A percentile compares a stretch with the other conserved stretches of the same genome.
Evolutionary conservation across 306 rosid genomes (phyloP).

Genomic region (Adenanthera pavonina): DNA sequence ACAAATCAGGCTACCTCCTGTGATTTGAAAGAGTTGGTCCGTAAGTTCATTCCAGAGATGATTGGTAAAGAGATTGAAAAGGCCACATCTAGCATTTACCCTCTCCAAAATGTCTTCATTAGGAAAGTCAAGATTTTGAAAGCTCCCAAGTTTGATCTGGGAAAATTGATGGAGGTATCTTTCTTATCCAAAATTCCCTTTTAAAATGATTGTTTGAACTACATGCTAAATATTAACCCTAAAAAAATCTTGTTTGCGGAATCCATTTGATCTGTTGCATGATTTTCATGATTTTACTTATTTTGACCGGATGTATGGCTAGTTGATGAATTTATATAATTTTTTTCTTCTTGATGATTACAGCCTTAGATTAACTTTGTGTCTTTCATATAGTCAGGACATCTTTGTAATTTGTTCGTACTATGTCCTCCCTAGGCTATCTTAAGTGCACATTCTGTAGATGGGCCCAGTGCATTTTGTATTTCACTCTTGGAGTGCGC

Average conservation of each 20-base stretch:
- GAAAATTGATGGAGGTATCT: constrained; percentile 93
- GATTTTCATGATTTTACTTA: not conserved
- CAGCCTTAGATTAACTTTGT: not conserved
- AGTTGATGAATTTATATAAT: not conserved
- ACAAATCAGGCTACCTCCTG: constrained; percentile 72
- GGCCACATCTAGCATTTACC: constrained; percentile 80
- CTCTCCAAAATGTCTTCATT: constrained; percentile 85
- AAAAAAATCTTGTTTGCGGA: not conserved
- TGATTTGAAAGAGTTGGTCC: constrained; percentile 89
- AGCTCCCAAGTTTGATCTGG: constrained; percentile 95
- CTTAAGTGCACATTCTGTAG: not conserved
- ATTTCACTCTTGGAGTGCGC: not conserved
- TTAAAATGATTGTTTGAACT: not conserved
- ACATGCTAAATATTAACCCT: not conserved
- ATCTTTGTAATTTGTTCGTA: not conserved
- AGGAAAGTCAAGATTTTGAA: constrained; percentile 93
- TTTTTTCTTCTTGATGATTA: not conserved
- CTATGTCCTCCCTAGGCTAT: not conserved
- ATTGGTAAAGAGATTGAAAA: constrained; percentile 95
- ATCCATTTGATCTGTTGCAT: not conserved
- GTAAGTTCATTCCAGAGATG: constrained; percentile 86
- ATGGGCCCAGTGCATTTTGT: not conserved
- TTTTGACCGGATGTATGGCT: not conserved
- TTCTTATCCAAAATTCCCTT: not conserved
- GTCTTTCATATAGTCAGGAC: not conserved